Percentiles rank a stretch among this genome's conserved stretches.
phyloP scores from a whole-genome alignment of 495 filamentous ascomycete species.

The Collariella sp. region DNA sequence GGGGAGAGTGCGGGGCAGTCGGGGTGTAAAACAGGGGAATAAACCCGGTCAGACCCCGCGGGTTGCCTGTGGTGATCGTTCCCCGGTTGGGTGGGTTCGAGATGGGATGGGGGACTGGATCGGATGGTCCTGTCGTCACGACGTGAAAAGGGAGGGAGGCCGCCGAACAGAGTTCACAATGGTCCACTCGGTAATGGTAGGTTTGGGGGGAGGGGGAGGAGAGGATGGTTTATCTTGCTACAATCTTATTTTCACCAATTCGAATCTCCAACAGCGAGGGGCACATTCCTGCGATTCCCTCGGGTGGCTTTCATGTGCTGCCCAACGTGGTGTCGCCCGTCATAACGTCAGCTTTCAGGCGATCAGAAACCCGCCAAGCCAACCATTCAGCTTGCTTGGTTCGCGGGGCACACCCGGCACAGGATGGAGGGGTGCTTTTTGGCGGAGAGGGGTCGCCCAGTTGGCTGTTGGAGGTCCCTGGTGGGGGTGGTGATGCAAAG shows the following conservation, averaged over 20 bases:
- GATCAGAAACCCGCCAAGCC: conserved; percentile 15
- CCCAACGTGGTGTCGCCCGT: not conserved
- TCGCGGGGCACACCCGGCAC: conserved; percentile 21
- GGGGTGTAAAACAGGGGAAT: not conserved
- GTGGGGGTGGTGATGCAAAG: conserved; percentile 2
- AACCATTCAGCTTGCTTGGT: conserved; percentile 21
- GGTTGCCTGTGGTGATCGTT: not conserved
- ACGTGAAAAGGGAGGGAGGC: too few species aligned
- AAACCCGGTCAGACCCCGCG: conserved; percentile 2
- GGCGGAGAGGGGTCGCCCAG: conserved; percentile 15
- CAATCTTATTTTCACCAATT: not conserved
- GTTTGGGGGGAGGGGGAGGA: not conserved
- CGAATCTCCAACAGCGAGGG: not conserved
- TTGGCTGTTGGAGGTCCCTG: not conserved
- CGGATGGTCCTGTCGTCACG: not conserved
- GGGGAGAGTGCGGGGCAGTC: conserved; percentile 7
- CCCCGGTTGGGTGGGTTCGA: conserved; percentile 1
- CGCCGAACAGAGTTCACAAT: not conserved
- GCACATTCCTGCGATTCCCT: not conserved
- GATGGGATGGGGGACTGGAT: conserved; percentile 1
- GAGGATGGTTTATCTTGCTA: not conserved
- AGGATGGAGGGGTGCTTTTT: conserved; percentile 6
- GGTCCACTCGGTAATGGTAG: too few species aligned
- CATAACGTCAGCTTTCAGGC: conserved; percentile 10
- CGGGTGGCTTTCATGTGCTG: not conserved